Conservation (phyloP, 2,329 filamentous ascomycete species). For the Scedosporium minutisporum region DNA sequence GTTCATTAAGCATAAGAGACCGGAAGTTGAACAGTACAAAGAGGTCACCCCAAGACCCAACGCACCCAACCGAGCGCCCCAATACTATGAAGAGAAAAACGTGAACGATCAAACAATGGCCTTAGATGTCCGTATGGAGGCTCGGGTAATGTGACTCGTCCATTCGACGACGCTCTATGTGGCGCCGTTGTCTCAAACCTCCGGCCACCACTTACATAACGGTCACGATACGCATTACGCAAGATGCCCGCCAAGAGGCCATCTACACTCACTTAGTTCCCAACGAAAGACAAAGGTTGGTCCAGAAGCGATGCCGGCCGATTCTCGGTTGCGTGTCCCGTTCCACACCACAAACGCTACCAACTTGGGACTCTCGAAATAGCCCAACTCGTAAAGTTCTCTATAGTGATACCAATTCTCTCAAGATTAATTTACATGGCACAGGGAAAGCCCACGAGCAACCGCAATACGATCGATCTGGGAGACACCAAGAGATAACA, state of each 20-base stretch:
- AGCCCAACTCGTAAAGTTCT: too few relatives aligned
- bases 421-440: background rate
- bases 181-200: background rate
- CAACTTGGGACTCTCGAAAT: too few relatives aligned
- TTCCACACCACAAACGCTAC: too few relatives aligned
- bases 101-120: too few relatives aligned
- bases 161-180: background rate
- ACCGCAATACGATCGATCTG: background rate
- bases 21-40: background rate
- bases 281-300: background rate
- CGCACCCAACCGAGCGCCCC: too few relatives aligned
- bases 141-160: background rate
- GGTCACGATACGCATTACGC: background rate
- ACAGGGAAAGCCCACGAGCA: background rate
- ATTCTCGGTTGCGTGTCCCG: too few relatives aligned
- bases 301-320: too few relatives aligned
- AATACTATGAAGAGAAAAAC: too few relatives aligned
- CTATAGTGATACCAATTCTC: background rate
- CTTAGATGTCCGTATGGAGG: background rate
- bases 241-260: too few relatives aligned
- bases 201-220: background rate
- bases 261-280: background rate
- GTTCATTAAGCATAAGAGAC: background rate
- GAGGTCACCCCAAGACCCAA: too few relatives aligned
- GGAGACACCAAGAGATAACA: background rate